Evolutionary conservation across 1,139 yeast species (phyloP).

Genomic region (Sugiyamaella novakii): DNA sequence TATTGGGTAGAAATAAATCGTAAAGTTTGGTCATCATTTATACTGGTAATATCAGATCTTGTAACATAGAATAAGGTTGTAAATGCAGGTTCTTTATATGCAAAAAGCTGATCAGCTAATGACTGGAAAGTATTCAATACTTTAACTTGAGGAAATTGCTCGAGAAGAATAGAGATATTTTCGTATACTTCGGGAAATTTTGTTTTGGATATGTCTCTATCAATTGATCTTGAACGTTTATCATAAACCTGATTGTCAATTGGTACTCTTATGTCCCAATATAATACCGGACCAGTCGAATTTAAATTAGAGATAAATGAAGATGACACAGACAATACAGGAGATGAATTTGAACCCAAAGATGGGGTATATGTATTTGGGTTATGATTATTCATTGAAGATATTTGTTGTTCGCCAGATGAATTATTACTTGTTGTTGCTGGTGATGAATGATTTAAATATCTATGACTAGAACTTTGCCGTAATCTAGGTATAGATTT

Average conservation of each 20-base stretch:
- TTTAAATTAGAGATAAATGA: constrained; percentile 1
- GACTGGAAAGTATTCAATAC: constrained; percentile 15
- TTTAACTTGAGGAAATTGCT: constrained; percentile 17
- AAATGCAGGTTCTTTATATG: constrained; percentile 20
- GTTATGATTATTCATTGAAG: constrained; percentile 1
- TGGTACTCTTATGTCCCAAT: constrained; percentile 16
- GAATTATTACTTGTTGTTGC: background rate
- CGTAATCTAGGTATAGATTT: constrained; percentile 16
- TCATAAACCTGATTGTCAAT: constrained; percentile 20
- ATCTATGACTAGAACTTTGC: constrained; percentile 9
- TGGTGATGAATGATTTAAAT: background rate
- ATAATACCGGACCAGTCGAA: constrained; percentile 11
- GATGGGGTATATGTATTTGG: background rate
- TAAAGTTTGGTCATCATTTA: constrained; percentile 12
- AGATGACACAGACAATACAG: constrained; percentile 3
- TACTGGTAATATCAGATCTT: background rate
- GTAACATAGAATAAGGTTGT: constrained; percentile 21
- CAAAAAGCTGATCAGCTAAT: constrained; percentile 20
- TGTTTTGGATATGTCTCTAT: background rate
- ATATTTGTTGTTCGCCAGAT: background rate
- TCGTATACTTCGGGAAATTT: constrained; percentile 3
- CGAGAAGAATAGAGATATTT: constrained; percentile 17
- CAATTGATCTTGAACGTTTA: constrained; percentile 1
- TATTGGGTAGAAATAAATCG: constrained; percentile 21
- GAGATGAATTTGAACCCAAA: constrained; percentile 9